Evolutionary conservation across 2,329 filamentous ascomycete species (phyloP), one percentile per base, ranked within the genome.

Genomic region (Claviceps paspali): DNA sequence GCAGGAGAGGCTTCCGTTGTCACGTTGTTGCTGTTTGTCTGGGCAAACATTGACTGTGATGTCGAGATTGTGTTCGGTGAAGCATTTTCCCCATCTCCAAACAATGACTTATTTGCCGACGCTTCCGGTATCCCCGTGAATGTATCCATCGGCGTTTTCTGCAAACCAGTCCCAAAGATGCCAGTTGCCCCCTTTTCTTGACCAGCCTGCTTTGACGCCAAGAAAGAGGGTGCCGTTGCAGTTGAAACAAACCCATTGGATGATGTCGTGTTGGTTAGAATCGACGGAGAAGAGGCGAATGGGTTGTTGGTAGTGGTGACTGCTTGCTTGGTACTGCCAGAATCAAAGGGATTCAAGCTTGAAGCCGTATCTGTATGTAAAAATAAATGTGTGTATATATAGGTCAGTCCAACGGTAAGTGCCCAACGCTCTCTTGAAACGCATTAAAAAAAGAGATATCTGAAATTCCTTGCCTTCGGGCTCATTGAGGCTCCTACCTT

Each of bases 101-200:
- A 28, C 17, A 33, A 14, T 17, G 31, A 38, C 29, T 45, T 49
- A 11, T 47, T 50, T 38, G 27, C 17, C 26, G 39, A 37, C 19
- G 45, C 35, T 11, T 41, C 28, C 14, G 43, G 28, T 1, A 27
- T 29, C 21, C 43, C 33, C n/a, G 47, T 31, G 14, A 56, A 54
- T 10, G 50, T 44, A 27, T 43, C n/a, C n/a, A n/a, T 51, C 29
- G 43, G 6, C 21, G 27, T 7, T 3, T 26, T 15, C 26, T 19
- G 32, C 6, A 27, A n/a, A 12, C 4, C 28, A 17, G 21, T 24
- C 19, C 26, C 33, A 35, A 29, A 19, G 8, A 14, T 2, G 4
- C 27, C 23, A 18, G 29, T 10, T n/a, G 14, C 15, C 9, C 8
- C 19, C 6, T 8, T 33, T 10, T 12, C 15, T 14, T 30, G 14